Evolutionary conservation across 805 yeast species (phyloP), one percentile per base, ranked within the genome.

Genomic region (Lipomyces spencermartinsiae): DNA sequence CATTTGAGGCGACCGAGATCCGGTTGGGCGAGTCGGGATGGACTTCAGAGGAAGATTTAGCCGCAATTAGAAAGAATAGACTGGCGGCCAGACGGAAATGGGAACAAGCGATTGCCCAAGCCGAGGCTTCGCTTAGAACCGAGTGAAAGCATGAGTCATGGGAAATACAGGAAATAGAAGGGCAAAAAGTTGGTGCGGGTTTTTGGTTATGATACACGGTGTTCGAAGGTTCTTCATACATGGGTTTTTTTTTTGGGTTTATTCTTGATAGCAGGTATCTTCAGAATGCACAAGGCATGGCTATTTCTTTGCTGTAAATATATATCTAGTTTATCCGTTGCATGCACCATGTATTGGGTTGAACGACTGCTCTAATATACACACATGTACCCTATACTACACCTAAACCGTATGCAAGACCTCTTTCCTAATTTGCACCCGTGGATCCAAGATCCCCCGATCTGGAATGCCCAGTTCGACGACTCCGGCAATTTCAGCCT

Each of bases 1-100:
- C 72, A n/a, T 69, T 69, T 37, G 70, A 54, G 43, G 72, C 64
- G 9, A 66, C 72, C n/a, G 72, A 69, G 39, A 55, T 58, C 29
- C 34, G 70, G 35, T 59, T 69, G 31, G 43, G 59, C 9, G 71
- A 69, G 31, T 63, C 68, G 29, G 72, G 70, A 8, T 69, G 72
- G 72, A 69, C 71, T 9, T 66, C 70, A 1, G 70, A 69, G 0
- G 66, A 61, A 37, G 72, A 69, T 4, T 29, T 69, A 19, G 62
- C 59, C 6, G 72, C 70, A 9, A 64, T 69, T 16, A 49, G 68
- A n/a, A 59, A 61, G 16, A 68, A 67, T 61, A 37, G 72, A 31
- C 46, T 60, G n/a, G 66, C 68, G 16, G 64, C 72, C n/a, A 46
- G 67, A 29, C 43, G 51, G 55, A 64, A 63, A 34, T 69, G 72